Base-by-base conservation (phyloP, 2,329 filamentous ascomycete genomes). In the Fusarium devonianum region DNA sequence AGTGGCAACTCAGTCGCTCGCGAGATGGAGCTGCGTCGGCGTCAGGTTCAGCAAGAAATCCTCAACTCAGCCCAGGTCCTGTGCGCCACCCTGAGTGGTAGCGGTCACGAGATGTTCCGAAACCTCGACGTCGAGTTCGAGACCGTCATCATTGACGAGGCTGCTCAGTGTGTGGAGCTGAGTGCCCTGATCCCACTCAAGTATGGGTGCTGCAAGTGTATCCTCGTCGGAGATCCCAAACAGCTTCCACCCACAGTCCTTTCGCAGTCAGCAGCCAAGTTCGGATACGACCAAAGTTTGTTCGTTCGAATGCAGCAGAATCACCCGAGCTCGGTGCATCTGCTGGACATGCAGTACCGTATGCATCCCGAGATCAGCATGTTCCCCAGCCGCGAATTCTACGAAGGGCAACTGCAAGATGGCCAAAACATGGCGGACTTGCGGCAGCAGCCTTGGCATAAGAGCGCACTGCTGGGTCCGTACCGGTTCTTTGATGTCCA, bases 271-370 rank as follows among this genome's bases (percentile, higher is more conserved):
- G 94, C 94, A 4, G 90, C 92, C 11, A 84, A 86, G 26, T 97
- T 92, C 71, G 92, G 94, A 58, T 99, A 97, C 73, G 93, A 97
- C 67, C 94, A 99, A 75, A 96, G 91, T 80, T 78, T 99, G 73
- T 99, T 99, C 75, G 94, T 97, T 43, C 89, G 94, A 23, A 99
- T 99, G 93, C 94, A 97, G 69, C 86, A 87, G 65, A 97, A 97
- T 58, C 87, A 93, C 64, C 90, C 91, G 1, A 78, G 89, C 22
- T 88, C 95, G 58, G 86, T 99, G 12, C 93, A 99, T 75, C 80
- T 99, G 18, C 84, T 99, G n/a, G 93, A 97, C 68, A 94, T 89
- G 46, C 94, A 99, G 69, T 99, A 99, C 70, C 94, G 94, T 73
- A 99, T 99, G 95, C 94, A 99, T 74, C 94, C 95, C 0, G 90